phyloP scores from a whole-genome alignment of 352 stramenopile species.

The Phytophthora pluvialis region DNA sequence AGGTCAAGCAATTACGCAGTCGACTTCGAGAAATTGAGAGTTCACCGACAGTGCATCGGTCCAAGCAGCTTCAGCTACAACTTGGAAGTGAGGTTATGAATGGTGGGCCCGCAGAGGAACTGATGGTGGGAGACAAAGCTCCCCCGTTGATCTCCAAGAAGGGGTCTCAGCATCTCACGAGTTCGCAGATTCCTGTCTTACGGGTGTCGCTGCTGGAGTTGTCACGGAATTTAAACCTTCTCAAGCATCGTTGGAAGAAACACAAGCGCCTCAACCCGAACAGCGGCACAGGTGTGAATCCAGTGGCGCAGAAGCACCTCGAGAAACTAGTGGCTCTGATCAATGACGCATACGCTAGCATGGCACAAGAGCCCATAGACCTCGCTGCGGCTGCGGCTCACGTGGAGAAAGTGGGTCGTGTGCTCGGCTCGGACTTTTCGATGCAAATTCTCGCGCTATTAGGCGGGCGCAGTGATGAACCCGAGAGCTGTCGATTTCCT shows the following conservation, averaged over 20 bases:
- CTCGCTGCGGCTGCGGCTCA: constrained; percentile 43
- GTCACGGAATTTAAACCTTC: constrained; percentile 69
- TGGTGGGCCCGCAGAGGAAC: not conserved
- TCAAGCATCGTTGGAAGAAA: constrained; percentile 69
- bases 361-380: constrained; percentile 66
- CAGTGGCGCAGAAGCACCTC: constrained; percentile 66
- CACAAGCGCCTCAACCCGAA: constrained; percentile 48
- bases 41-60: constrained; percentile 14
- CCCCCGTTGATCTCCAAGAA: constrained; percentile 12
- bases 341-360: constrained; percentile 73
- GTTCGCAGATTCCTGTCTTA: constrained; percentile 63
- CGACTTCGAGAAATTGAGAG: constrained; percentile 41
- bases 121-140: constrained; percentile 25
- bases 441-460: constrained; percentile 67
- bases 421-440: constrained; percentile 72
- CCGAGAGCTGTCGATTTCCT: constrained; percentile 37
- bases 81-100: constrained; percentile 10
- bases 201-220: constrained; percentile 78
- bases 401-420: constrained; percentile 62
- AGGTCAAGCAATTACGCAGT: constrained; percentile 55
- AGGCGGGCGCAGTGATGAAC: constrained; percentile 39
- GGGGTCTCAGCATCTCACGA: constrained; percentile 34
- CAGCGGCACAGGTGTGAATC: constrained; percentile 43
- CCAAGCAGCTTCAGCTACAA: constrained; percentile 22
- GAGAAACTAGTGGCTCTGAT: constrained; percentile 73